Base-by-base conservation (phyloP, 2,329 filamentous ascomycete species). In the Septoria petroselini region DNA sequence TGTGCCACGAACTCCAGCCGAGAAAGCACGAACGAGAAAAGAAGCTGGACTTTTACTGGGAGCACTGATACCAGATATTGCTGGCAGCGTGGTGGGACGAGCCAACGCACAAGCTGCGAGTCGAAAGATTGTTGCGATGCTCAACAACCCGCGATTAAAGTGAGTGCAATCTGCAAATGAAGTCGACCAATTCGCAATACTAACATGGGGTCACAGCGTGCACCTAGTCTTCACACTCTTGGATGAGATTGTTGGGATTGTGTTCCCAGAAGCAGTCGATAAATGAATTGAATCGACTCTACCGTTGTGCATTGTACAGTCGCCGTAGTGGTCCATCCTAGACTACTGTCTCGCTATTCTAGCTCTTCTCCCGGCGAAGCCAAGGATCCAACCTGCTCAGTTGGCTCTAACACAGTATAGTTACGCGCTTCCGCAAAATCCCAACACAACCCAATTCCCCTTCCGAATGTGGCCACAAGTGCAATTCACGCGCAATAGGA, bases 81-180 rank as follows among this genome's bases (percentile, higher is more conserved):
- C 88, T 7, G 90, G 86, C 6, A 95, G 87, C 70, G 94, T 98
- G 5, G 94, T 98, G 12, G 93, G 93, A 3, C 81, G 90, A 62
- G 81, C 85, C 35, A 98, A 98, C 72, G 93, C 94, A 12, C 87
- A 94, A 67, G 86, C 85, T 48, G 93, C 93, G 17, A 91, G 90
- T 56, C 80, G 91, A 60, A 86, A 91, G 62, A 81, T 97, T 40
- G 88, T 94, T 73, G 91, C 90, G 7, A 90, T 88, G 38, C 75
- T 97, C 60, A 98, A 98, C 69, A 98, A 97, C 70, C 79, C 83
- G 51, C 79, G 89, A 57, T 74, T 98, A 59, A 96, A 97, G 86
- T 91, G 73, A 76, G 85, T 81, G 41, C 9, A 12, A 18, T 15
- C 7, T 8, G 27, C 12, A 27, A 14, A 9, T 3, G 29, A 12